phyloP scores from a whole-genome alignment of 1,284 basidiomycete species.

The Ceratobasidium sp. region DNA sequence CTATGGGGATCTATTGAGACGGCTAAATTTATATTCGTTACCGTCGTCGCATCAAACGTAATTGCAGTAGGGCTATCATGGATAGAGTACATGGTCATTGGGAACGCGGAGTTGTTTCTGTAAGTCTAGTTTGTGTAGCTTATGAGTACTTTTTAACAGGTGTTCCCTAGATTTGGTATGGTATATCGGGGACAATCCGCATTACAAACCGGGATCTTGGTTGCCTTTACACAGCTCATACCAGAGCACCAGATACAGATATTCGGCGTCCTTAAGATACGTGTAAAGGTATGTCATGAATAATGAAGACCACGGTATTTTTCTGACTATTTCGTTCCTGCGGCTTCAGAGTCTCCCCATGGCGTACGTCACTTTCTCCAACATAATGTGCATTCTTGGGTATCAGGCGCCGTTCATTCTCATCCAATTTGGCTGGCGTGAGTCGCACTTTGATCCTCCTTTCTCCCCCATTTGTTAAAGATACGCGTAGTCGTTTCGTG shows the following conservation, averaged over 20 bases:
- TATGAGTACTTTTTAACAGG: conserved; percentile 23
- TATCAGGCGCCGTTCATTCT: conserved; percentile 95
- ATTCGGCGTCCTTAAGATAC: conserved; percentile 84
- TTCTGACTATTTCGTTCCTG: conserved; percentile 9
- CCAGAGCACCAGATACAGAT: conserved; percentile 98
- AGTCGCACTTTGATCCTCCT: not conserved
- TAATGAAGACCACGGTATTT: conserved; percentile 16
- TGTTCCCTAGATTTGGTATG: conserved; percentile 77
- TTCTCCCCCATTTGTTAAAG: not conserved
- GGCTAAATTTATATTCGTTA: conserved; percentile 85
- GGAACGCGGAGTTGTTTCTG: conserved; percentile 79
- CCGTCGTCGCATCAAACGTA: conserved; percentile 85
- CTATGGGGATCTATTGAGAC: conserved; percentile 93
- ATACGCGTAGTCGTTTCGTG: conserved; percentile 76
- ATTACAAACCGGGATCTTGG: conserved; percentile 89
- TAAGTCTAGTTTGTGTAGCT: conserved; percentile 61
- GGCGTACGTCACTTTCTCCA: conserved; percentile 92
- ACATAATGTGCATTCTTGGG: conserved; percentile 87
- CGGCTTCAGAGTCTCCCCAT: conserved; percentile 84
- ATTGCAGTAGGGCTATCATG: conserved; percentile 88
- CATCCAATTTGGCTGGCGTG: conserved; percentile 95
- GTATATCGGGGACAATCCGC: conserved; percentile 94
- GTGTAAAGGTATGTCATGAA: conserved; percentile 82
- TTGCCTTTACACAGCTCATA: conserved; percentile 97
- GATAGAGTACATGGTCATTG: conserved; percentile 79